Evolutionary conservation across 2,329 filamentous ascomycete species (phyloP).

Genomic region (Diaporthe sp.): DNA sequence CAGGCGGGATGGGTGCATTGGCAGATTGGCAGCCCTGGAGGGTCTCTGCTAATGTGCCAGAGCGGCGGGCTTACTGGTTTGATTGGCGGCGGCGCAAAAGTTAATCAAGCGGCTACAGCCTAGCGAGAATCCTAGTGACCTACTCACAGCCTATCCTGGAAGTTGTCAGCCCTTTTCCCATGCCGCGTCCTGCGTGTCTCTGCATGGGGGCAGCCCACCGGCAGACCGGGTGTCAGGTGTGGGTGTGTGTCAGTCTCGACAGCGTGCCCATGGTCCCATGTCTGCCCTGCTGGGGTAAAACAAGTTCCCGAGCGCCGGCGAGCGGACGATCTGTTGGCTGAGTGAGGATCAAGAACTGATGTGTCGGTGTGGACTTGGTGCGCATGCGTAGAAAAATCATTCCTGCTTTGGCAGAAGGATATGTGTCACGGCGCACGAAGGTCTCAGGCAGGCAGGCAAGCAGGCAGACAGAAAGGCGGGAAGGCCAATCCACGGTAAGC

Average conservation of each 20-base stretch:
- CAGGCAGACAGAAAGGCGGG: constrained; percentile 2
- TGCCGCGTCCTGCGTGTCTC: constrained; percentile 29
- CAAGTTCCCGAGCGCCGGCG: constrained; percentile 21
- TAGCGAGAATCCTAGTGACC: constrained; percentile 35
- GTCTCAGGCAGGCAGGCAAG: constrained; percentile 28
- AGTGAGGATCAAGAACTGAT: constrained; percentile 16
- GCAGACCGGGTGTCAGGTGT: constrained; percentile 1
- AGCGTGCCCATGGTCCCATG: constrained; percentile 19
- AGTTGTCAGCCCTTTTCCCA: constrained; percentile 30
- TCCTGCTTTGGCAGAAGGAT: constrained; percentile 14
- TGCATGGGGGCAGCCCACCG: constrained; percentile 16
- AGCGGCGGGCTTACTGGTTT: constrained; percentile 17
- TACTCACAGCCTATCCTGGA: constrained; percentile 32
- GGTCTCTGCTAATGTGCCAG: constrained; percentile 29
- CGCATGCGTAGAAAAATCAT: background rate
- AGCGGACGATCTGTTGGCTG: background rate
- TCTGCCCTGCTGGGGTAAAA: constrained; percentile 23
- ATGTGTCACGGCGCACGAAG: constrained; percentile 32
- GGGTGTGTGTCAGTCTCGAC: constrained; percentile 21
- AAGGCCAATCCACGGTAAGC: background rate
- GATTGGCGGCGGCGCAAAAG: constrained; percentile 28
- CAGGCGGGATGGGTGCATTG: constrained; percentile 18
- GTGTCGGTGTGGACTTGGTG: constrained; percentile 17
- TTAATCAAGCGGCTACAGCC: constrained; percentile 37
- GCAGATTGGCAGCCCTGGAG: constrained; percentile 4